Base-by-base conservation (phyloP, 805 yeast species). In the Danielia reshetovae region DNA sequence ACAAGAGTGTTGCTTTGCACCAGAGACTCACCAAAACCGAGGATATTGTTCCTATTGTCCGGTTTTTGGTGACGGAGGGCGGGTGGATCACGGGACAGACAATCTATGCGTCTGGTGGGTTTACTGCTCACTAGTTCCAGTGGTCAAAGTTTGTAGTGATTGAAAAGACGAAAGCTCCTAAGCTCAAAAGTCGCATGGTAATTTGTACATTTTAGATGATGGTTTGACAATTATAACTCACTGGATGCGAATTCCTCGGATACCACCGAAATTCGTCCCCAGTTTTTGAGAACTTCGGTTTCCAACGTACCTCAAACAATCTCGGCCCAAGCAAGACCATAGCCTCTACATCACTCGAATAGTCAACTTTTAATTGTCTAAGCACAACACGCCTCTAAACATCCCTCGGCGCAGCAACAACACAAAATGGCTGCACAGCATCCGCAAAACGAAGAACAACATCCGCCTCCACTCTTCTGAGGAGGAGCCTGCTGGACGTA, bases 71-170 rank as follows among this genome's bases (percentile, higher is more conserved):
- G 23, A 71, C 79, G 33, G 81, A 77, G 42, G 85, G 85, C 39
- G 68, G 66, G 48, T 80, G 85, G 85, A 72, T 79, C 53, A 77
- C 77, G 30, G 86, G 86, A 33, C 87, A 80, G 58, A 79, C 82
- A 44, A 61, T 79, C 35, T 79, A 65, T 45, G 79, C 80, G 32
- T 68, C 71, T 30, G 83, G 83, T 43, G 85, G 84, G 5, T 77
- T 77, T 57, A 76, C 82, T 39, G 81, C 85, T 31, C 81, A 73
- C 46, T 74, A 53, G n/a, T n/a, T n/a, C n/a, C n/a, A n/a, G n/a
- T n/a, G n/a, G n/a, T n/a, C n/a, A n/a, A n/a, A n/a, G n/a, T n/a
- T n/a, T n/a, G n/a, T n/a, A n/a, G n/a, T n/a, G n/a, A n/a, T n/a
- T n/a, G n/a, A n/a, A n/a, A n/a, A n/a, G n/a, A n/a, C n/a, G n/a